Evolutionary conservation across 1,284 basidiomycete species (phyloP), one percentile per base, ranked within the genome.

Genomic region (Sphaerobolus stellatus): DNA sequence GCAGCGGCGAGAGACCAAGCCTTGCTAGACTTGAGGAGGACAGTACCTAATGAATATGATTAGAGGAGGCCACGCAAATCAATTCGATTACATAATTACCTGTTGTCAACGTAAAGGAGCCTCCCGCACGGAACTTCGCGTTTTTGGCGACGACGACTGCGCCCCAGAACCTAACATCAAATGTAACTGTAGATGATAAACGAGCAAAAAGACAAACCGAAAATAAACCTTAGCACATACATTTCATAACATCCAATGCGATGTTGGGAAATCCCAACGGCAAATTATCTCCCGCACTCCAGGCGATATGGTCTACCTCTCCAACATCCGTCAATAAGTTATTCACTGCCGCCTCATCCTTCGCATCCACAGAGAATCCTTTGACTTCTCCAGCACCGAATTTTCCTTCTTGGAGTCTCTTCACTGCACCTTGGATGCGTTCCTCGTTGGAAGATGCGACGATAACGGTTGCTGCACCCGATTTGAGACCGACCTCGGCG

Each of bases 91-190:
- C 18, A 11, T 38, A 45, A 50, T 24, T 13, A 60, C 60, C 59
- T 30, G 55, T 48, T 16, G 61, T 63, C 20, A 63, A 50, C 16
- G 56, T 58, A 5, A 62, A 38, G 8, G 62, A 63, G 5, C 59
- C 62, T 14, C 59, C 57, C 11, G 33, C 8, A 5, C 52, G 50
- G 31, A 63, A 44, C 48, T 60, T 59, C 5, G 56, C 62, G 7
- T 44, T 30, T 34, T 63, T 48, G 4, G 59, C 61, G n/a, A 56
- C 57, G 18, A 47, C 53, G 22, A 57, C 50, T 2, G 61, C 53
- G 14, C 61, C 62, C 62, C 62, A 63, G 49, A 63, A 59, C 28
- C 56, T 54, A 8, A 62, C 56, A 22, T 63, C 61, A 29, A 62
- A 62, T 29, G 50, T 22, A 27, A 13, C 53, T 52, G 29, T 13